Conservation (phyloP, 1,139 yeast genomes). For the Sugiyamaella sp. region DNA sequence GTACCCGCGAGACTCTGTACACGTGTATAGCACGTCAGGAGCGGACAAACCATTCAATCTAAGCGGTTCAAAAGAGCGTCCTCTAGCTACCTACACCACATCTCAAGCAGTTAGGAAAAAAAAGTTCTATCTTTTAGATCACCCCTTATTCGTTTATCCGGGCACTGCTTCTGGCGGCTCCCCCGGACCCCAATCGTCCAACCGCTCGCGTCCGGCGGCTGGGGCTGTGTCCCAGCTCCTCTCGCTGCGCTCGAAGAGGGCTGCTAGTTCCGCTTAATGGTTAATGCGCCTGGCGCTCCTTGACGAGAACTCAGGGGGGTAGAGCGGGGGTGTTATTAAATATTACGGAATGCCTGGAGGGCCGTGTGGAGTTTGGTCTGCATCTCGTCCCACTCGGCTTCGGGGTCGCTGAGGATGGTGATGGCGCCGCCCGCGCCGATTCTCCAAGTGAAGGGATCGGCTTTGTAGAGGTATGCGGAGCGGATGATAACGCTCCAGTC, state of each 20-base stretch:
- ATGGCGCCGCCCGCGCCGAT: conserved; percentile 99
- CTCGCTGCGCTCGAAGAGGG: neutral
- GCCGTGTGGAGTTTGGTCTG: conserved; percentile 77
- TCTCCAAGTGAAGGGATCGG: conserved; percentile 65
- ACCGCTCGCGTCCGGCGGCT: neutral
- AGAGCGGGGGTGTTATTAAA: neutral
- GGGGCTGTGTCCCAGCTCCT: neutral
- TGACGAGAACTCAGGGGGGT: too few relatives aligned
- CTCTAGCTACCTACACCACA: neutral
- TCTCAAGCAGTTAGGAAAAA: neutral
- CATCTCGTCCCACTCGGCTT: conserved; percentile 95
- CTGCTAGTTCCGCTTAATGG: too few relatives aligned
- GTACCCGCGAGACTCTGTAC: too few relatives aligned
- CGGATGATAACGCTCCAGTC: conserved; percentile 98
- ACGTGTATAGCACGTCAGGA: too few relatives aligned
- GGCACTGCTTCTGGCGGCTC: too few relatives aligned
- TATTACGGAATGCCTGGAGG: conserved; percentile 35
- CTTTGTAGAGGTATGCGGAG: conserved; percentile 68
- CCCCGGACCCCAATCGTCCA: too few relatives aligned
- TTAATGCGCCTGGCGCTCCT: too few relatives aligned
- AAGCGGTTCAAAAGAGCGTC: too few relatives aligned
- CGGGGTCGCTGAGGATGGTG: conserved; percentile 78
- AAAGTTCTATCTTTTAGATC: neutral
- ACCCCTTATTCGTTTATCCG: too few relatives aligned
- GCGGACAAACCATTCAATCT: too few relatives aligned